phyloP scores from a whole-genome alignment of 1,284 basidiomycete species.

The Fomes fomentarius region DNA sequence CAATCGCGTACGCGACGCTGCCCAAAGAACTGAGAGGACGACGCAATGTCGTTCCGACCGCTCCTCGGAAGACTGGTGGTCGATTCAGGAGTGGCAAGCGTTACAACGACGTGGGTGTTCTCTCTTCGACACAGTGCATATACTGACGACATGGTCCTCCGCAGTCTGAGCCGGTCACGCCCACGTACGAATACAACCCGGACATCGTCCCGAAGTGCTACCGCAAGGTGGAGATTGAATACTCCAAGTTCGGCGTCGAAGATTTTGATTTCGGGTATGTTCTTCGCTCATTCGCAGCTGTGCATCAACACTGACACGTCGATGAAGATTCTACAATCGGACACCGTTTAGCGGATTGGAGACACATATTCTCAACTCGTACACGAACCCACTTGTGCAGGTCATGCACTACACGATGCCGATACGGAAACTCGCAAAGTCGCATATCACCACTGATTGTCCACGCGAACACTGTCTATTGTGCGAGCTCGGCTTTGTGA shows the following conservation, averaged over 20 bases:
- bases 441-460: conserved; percentile 90
- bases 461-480: conserved; percentile 89
- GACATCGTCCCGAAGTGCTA: conserved; percentile 84
- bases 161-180: conserved; percentile 53
- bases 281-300: conserved; percentile 18
- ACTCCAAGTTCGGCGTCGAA: conserved; percentile 98
- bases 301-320: background rate
- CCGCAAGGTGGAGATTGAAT: conserved; percentile 95
- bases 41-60: conserved; percentile 72
- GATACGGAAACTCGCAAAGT: conserved; percentile 83
- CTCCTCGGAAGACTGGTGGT: conserved; percentile 51
- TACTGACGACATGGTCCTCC: background rate
- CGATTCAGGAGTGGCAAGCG: conserved; percentile 86
- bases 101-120: conserved; percentile 9
- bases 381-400: conserved; percentile 93
- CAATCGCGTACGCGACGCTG: conserved; percentile 84
- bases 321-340: conserved; percentile 84
- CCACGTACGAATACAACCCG: conserved; percentile 48
- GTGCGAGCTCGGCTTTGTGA: conserved; percentile 95
- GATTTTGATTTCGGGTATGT: conserved; percentile 97
- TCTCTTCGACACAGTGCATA: background rate
- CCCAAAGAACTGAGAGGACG: conserved; percentile 85
- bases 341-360: conserved; percentile 92
- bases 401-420: conserved; percentile 86
- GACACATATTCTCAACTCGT: conserved; percentile 97